Base-by-base conservation (phyloP, 768 basidiomycete genomes). In the Hydnum rufescens region DNA sequence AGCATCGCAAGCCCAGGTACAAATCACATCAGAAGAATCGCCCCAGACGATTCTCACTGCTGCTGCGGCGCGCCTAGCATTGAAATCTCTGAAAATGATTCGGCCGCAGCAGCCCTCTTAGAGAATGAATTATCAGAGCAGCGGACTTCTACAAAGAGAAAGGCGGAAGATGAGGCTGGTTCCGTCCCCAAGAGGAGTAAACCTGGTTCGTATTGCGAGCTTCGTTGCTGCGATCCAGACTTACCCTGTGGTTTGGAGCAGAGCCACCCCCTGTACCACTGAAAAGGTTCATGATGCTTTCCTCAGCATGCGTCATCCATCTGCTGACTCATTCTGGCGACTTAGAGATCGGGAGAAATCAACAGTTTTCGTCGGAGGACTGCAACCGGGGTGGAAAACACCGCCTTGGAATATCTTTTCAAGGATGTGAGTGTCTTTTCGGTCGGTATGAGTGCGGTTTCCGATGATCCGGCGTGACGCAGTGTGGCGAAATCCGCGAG, bases 261-360 rank as follows among this genome's bases (percentile, higher is more conserved):
- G 36, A 39, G 13, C 13, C 36, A 13, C 36, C 36, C 22, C 36
- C 36, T 13, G 13, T 22, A 39, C 36, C 36, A 22, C 36, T 22
- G 13, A 39, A 39, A 22, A 13, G 36, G 36, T 39, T 13, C 13
- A n/a, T n/a, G n/a, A n/a, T n/a, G n/a, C n/a, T 13, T 22, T 13
- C 36, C 36, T 39, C 13, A 13, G 36, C 36, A 13, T 22, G 1
- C 22, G 36, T 39, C 13, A 39, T 39, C 0, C n/a, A n/a, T 39
- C 22, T 22, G 36, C 36, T 13, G 22, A 39, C 22, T 39, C 22
- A 22, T 13, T 13, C 36, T 22, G 36, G 13, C 22, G 36, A 22
- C 36, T 54, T 49, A 92, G 93, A 57, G 95, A 99, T 66, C 87
- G 95, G 44, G 95, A 99, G 67, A 85, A 96, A 59, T 77, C 80